A percentile compares a stretch with the other conserved stretches of the same genome.
phyloP scores from a whole-genome alignment of 768 basidiomycete species.

The Boletellus sp. region DNA sequence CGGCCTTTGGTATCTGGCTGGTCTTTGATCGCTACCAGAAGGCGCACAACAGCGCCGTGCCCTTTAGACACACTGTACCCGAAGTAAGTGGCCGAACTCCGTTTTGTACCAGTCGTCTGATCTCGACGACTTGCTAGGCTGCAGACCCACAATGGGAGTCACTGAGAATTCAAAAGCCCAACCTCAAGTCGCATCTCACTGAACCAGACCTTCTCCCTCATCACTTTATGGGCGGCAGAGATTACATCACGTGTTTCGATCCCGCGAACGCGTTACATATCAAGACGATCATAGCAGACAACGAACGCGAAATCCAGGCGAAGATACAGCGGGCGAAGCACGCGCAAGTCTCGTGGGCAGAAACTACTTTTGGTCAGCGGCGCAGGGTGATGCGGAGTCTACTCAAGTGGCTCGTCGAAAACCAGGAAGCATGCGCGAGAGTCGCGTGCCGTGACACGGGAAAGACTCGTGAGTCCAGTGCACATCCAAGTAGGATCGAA shows the following conservation, averaged over 20 bases:
- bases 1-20: constrained; percentile 76
- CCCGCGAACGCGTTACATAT: constrained; percentile 86
- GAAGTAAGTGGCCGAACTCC: constrained; percentile 41
- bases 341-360: constrained; percentile 72
- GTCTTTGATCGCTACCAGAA: constrained; percentile 73
- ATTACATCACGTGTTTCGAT: constrained; percentile 89
- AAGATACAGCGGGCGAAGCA: constrained; percentile 64
- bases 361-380: constrained; percentile 74
- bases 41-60: constrained; percentile 67
- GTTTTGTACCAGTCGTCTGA: constrained; percentile 9
- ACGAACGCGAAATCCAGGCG: constrained; percentile 60
- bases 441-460: constrained; percentile 93
- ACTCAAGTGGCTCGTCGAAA: constrained; percentile 88
- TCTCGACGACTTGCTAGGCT: constrained; percentile 38
- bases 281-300: constrained; percentile 72
- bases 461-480: constrained; percentile 71
- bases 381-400: constrained; percentile 82
- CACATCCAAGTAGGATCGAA: background rate
- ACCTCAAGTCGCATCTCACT: constrained; percentile 61
- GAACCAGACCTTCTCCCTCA: constrained; percentile 53
- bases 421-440: constrained; percentile 80
- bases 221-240: constrained; percentile 41
- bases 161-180: constrained; percentile 51
- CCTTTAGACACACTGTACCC: constrained; percentile 58
- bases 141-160: constrained; percentile 59